Conservation (phyloP, 1,139 yeast genomes). For the Yarrowia galli region DNA sequence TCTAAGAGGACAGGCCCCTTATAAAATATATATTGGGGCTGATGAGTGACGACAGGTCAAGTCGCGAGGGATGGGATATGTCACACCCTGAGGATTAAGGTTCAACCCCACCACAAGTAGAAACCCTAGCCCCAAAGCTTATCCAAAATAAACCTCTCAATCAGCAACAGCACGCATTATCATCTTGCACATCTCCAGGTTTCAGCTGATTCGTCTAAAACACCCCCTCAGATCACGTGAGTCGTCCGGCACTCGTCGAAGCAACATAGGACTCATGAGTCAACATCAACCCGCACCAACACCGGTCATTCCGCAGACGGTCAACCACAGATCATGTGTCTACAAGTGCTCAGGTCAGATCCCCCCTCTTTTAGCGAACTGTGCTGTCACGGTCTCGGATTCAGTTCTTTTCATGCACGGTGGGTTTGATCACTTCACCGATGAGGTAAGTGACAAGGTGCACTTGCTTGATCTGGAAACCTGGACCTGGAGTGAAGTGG, state of each 20-base stretch:
- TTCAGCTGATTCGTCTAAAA: not conserved
- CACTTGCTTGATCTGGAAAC: slow-evolving; percentile 5
- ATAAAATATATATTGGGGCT: no score
- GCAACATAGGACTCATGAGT: not conserved
- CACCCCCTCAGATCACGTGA: not conserved
- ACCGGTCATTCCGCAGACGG: slow-evolving; percentile 5
- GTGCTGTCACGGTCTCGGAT: slow-evolving; percentile 9
- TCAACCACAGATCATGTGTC: slow-evolving; percentile 14
- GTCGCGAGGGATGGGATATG: no score
- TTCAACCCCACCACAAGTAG: no score
- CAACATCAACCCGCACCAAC: not conserved
- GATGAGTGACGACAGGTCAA: no score
- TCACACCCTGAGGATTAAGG: no score
- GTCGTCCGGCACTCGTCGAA: not conserved
- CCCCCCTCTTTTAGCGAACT: slow-evolving; percentile 16
- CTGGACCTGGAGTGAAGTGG: slow-evolving; percentile 26
- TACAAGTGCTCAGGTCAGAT: slow-evolving; percentile 25
- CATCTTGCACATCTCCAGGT: not conserved
- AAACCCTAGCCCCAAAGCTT: not conserved
- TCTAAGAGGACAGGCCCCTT: no score
- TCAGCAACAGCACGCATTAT: slow-evolving; percentile 28
- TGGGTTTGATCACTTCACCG: slow-evolving; percentile 21
- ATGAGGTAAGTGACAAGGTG: slow-evolving; percentile 9
- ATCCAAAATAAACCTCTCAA: not conserved
- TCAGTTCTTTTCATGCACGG: slow-evolving; percentile 24